Base-by-base conservation (phyloP, 139 green algal genomes). In the Haematococcus lacustris region DNA sequence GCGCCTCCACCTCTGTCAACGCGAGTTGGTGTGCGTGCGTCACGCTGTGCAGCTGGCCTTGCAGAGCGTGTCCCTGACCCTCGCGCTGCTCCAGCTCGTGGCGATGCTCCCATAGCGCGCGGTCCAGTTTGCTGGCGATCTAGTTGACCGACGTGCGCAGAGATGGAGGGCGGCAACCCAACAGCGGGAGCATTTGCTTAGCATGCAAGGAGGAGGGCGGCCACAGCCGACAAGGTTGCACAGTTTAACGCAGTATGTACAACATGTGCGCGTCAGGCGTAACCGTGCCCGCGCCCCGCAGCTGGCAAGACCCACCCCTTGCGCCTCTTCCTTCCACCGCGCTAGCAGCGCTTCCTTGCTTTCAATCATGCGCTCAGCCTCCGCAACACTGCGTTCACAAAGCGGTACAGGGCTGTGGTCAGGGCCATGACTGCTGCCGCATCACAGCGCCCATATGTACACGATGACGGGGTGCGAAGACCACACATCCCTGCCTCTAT, bases 331-430 rank as follows among this genome's bases (percentile, higher is more conserved):
- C 50, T 77, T 79, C 77, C 79, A 88, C 0, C 66, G 51, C 1
- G 75, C 73, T 53, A 88, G 73, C 73, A 88, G 61, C 26, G 63
- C 69, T 64, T 88, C 77, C 70, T 85, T 84, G 33, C 38, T 65
- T 25, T 64, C 68, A 37, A 88, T 53, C 68, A 85, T 69, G 33
- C 74, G 69, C 69, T 85, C 83, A 39, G 79, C 79, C 72, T 88
- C 83, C 0, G 71, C 67, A 38, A 83, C 77, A 38, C 71, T 79
- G 61, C 75, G 67, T 38, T 25, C 47, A 61, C 41, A 1, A n/a
- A n/a, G n/a, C n/a, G n/a, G n/a, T n/a, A n/a, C n/a, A n/a, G n/a
- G n/a, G n/a, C n/a, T n/a, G n/a, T n/a, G n/a, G n/a, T n/a, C n/a
- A n/a, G n/a, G n/a, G n/a, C n/a, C n/a, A n/a, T n/a, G n/a, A n/a